phyloP scores from a whole-genome alignment of 2,329 filamentous ascomycete genomes.

The Venturia aucupariae region DNA sequence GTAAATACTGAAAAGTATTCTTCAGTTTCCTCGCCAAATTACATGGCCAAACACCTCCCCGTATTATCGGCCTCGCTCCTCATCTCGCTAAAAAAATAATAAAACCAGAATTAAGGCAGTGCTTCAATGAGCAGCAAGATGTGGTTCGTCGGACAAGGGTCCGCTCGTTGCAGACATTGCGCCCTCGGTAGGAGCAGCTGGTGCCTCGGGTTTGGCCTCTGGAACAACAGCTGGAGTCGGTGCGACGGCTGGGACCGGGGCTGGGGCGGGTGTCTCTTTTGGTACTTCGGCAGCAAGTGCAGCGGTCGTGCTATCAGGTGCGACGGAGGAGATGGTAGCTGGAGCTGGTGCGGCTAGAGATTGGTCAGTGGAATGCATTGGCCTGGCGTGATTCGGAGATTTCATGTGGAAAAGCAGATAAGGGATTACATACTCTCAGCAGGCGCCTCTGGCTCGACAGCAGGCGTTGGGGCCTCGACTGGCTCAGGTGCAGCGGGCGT shows the following conservation, averaged over 20 bases:
- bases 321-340: background rate
- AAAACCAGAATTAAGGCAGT: background rate
- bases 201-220: constrained; percentile 2
- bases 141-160: constrained; percentile 5
- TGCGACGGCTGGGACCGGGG: background rate
- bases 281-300: background rate
- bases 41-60: background rate
- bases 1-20: background rate
- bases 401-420: background rate
- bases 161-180: constrained; percentile 8
- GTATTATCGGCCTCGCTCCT: background rate
- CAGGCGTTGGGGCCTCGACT: background rate
- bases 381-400: background rate
- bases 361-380: background rate
- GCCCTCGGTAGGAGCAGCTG: constrained; percentile 6
- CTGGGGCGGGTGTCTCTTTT: background rate
- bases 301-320: background rate
- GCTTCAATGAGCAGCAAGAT: background rate
- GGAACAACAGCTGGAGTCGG: background rate
- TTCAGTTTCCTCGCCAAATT: background rate
- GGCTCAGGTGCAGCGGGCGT: constrained; percentile 4
- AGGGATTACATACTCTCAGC: constrained; percentile 4
- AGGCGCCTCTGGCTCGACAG: background rate
- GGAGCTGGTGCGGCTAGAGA: constrained; percentile 2
- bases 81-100: background rate